Conservation (phyloP, 164 flowering plant species). For the Kingdonia uniflora region DNA sequence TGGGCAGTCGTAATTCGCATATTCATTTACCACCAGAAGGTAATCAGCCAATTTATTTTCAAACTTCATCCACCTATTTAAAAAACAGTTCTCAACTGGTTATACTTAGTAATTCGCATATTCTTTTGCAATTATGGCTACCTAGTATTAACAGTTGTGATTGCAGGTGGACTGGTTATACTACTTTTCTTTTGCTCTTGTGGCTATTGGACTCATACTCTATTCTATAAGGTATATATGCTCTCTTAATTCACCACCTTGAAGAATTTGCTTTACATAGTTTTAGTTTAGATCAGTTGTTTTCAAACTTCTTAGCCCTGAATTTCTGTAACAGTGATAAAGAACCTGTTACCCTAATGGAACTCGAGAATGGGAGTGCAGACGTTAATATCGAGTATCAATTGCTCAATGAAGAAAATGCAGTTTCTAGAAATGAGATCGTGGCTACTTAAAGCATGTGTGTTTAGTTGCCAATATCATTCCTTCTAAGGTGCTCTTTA, state of each 20-base stretch:
- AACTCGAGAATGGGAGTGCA: conserved; percentile 10
- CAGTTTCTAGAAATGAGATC: conserved; percentile 14
- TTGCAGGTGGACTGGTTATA: conserved; percentile 78
- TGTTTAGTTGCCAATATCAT: no score
- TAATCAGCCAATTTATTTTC: conserved; percentile 13
- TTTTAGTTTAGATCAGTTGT: background rate
- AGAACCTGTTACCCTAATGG: conserved; percentile 8
- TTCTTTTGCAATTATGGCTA: background rate
- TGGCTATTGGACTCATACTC: conserved; percentile 49
- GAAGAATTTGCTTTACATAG: background rate
- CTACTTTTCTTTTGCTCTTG: conserved; percentile 43
- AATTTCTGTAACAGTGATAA: conserved; percentile 23
- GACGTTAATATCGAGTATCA: conserved; percentile 22
- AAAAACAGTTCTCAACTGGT: background rate
- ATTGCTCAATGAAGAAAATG: conserved; percentile 26
- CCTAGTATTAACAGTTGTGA: background rate
- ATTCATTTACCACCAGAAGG: conserved; percentile 59
- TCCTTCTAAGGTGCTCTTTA: no score
- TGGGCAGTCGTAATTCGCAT: conserved; percentile 71
- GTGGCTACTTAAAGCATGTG: background rate
- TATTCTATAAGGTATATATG: conserved; percentile 60
- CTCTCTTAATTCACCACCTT: background rate
- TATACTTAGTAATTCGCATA: background rate
- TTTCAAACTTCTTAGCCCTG: background rate
- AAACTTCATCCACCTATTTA: background rate